phyloP scores from a whole-genome alignment of 768 basidiomycete species.

The Tylopilus plumbeoviolaceoides region DNA sequence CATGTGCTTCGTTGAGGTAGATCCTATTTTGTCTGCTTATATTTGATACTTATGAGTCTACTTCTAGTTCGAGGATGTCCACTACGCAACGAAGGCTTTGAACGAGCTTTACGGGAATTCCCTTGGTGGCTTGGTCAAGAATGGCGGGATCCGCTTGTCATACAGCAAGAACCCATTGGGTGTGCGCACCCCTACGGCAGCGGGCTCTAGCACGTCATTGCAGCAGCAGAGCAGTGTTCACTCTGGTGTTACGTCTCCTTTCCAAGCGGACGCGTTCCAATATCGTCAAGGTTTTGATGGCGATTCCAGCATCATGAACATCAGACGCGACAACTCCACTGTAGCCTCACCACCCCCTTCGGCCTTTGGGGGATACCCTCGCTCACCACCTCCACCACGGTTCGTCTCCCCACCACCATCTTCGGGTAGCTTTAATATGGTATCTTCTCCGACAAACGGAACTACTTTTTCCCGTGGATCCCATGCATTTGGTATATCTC shows the following conservation, averaged over 20 bases:
- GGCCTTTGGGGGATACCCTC: slow-evolving; percentile 27
- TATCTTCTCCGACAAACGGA: slow-evolving; percentile 26
- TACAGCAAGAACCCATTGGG: slow-evolving; percentile 99
- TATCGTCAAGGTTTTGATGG: slow-evolving; percentile 29
- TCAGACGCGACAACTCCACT: slow-evolving; percentile 24
- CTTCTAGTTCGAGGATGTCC: slow-evolving; percentile 83
- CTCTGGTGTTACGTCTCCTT: slow-evolving; percentile 24
- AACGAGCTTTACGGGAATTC: slow-evolving; percentile 87
- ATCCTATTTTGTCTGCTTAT: slow-evolving; percentile 5
- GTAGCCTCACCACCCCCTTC: slow-evolving; percentile 25
- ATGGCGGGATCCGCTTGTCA: slow-evolving; percentile 91
- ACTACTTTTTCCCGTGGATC: slow-evolving; percentile 27
- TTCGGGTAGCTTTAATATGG: slow-evolving; percentile 27
- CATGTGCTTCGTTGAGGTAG: slow-evolving; percentile 98
- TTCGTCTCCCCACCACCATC: slow-evolving; percentile 32
- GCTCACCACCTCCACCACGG: slow-evolving; percentile 33
- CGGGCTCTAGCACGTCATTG: slow-evolving; percentile 24
- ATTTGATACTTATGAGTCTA: slow-evolving; percentile 2
- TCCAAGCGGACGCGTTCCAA: slow-evolving; percentile 26
- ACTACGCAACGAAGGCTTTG: slow-evolving; percentile 80
- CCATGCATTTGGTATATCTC: slow-evolving; percentile 30
- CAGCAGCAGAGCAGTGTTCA: slow-evolving; percentile 26
- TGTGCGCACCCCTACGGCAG: slow-evolving; percentile 74
- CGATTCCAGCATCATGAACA: slow-evolving; percentile 16
- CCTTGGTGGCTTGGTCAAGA: slow-evolving; percentile 89